Evolutionary conservation across 768 basidiomycete species (phyloP), one percentile per base, ranked within the genome.

Genomic region (Leccinellum rugosiceps): DNA sequence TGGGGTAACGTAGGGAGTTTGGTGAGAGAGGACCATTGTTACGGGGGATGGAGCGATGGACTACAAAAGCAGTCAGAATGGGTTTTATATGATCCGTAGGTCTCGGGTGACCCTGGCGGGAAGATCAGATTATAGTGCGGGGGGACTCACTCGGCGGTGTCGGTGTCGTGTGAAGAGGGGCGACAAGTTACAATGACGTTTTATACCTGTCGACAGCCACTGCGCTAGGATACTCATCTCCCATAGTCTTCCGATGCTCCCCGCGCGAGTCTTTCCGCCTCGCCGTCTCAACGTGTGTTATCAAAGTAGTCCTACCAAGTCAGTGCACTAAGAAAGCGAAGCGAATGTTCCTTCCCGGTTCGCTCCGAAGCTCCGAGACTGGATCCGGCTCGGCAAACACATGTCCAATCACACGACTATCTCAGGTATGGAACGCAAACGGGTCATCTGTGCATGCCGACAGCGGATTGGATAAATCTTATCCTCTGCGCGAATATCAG

Each of bases 1-100:
- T 32, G 91, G 91, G 61, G 91, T 92, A 52, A 92, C 88, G 70
- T 92, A 90, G 65, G 90, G 91, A 9, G 90, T 91, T 44, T 86
- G 81, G 70, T 86, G 83, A 51, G 83, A 77, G 70, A 82, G 79
- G 63, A 84, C 83, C 88, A 89, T 90, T 64, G 38, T n/a, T n/a
- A 63, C 83, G 74, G 58, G 17, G 1, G 31, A 47, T 23, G 44
- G 4, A 34, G 28, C 6, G 23, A 50, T 35, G 48, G 10, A 9
- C 50, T 54, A 46, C 8, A 3, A 55, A 52, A 52, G 44, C 41
- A 21, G 46, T 32, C 34, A 61, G 58, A 59, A 56, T 53, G 51
- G 58, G 35, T 51, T 19, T 44, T 38, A 28, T 30, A 71, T 71
- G 67, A 71, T 73, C 68, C 68, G 68, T 9, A 55, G 26, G 48